These are phyloP conservation scores for Alternaria atra DNA, from an alignment of 2,329 filamentous ascomycete genomes.

Conservation along the genomic window DNA sequence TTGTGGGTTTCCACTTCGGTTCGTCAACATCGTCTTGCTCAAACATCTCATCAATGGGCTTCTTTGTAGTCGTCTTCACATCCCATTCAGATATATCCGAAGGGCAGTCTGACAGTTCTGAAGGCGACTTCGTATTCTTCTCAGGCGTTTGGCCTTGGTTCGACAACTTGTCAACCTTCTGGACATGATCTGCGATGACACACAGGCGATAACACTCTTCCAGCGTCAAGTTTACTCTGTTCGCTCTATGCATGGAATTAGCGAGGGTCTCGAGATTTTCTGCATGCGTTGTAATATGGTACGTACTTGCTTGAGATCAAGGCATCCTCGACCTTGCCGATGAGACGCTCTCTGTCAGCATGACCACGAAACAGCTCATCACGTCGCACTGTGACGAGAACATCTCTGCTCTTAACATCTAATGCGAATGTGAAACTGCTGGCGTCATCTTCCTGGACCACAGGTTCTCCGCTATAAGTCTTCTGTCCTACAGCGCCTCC, in stretches of 20 bases:
- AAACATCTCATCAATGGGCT: neutral
- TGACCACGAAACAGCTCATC: constrained; percentile 8
- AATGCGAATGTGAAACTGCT: neutral
- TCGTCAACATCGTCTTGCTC: neutral
- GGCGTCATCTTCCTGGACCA: no score
- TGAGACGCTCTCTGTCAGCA: constrained; percentile 7
- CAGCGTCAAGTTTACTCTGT: constrained; percentile 8
- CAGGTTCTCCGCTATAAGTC: no score
- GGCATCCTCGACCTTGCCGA: constrained; percentile 19
- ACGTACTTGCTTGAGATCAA: constrained; percentile 15
- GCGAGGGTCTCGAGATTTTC: neutral
- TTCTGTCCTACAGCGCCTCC: neutral
- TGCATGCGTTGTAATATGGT: neutral
- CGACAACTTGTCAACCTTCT: neutral
- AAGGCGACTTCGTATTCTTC: neutral
- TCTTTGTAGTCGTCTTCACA: neutral
- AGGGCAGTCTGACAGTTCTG: constrained; percentile 28
- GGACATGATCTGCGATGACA: neutral
- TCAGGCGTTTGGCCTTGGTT: neutral
- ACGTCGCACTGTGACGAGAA: neutral
- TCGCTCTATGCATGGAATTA: constrained; percentile 1
- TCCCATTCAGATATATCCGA: constrained; percentile 30
- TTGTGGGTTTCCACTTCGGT: constrained; percentile 1
- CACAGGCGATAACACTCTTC: constrained; percentile 18
- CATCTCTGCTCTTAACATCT: neutral